Conservation (phyloP, 192 early-diverging fungal genomes). For the Coemansia sp. region DNA sequence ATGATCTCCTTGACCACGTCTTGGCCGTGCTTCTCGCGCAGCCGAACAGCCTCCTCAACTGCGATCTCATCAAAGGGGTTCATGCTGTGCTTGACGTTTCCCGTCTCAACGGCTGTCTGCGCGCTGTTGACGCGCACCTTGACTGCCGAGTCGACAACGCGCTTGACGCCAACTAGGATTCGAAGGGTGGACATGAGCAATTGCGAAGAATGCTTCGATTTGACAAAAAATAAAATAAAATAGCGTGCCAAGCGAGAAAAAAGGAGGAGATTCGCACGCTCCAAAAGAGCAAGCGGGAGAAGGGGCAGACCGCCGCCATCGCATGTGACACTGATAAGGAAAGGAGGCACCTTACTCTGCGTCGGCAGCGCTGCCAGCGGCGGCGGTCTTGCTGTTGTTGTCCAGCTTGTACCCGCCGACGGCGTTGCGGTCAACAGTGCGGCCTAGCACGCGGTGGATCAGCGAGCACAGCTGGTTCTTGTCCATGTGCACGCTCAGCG, state of each 20-base stretch:
- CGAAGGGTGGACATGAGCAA: constrained; percentile 60
- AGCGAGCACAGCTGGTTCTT: constrained; percentile 71
- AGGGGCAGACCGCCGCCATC: not conserved
- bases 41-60: constrained; percentile 92
- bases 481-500: constrained; percentile 75
- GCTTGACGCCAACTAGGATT: constrained; percentile 93
- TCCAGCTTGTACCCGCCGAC: constrained; percentile 26
- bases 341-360: too few relatives aligned
- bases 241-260: not conserved
- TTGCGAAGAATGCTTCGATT: not conserved
- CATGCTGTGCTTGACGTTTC: constrained; percentile 96
- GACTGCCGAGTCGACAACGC: constrained; percentile 98
- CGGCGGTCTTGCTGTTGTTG: constrained; percentile 37
- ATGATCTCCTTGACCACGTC: constrained; percentile 74
- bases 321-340: not conserved
- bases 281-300: not conserved
- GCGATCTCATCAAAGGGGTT: constrained; percentile 99
- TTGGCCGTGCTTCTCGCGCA: constrained; percentile 83
- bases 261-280: not conserved
- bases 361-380: not conserved
- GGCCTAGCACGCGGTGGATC: constrained; percentile 56
- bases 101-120: constrained; percentile 87
- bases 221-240: not conserved
- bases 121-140: constrained; percentile 95
- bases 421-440: constrained; percentile 22